phyloP scores from a whole-genome alignment of 1,284 basidiomycete genomes.

The Ceratobasidium sp. region DNA sequence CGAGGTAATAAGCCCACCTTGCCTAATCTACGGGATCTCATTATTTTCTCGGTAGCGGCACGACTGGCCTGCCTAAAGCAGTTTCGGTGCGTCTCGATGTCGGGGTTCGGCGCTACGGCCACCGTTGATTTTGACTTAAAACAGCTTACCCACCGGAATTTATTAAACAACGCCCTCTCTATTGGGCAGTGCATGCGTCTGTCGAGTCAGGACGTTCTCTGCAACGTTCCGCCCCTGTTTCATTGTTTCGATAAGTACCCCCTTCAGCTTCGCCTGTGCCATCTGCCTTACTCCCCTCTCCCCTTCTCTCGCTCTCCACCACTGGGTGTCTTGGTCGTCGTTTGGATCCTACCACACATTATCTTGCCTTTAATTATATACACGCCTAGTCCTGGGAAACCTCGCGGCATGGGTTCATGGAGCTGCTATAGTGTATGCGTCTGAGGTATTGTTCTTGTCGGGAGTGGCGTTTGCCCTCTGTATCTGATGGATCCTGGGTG shows the following conservation, averaged over 20 bases:
- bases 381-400: constrained; percentile 85
- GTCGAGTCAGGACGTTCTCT: constrained; percentile 73
- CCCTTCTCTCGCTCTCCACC: constrained; percentile 10
- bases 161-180: constrained; percentile 82
- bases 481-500: background rate
- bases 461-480: background rate
- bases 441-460: constrained; percentile 58
- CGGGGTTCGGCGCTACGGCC: constrained; percentile 2
- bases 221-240: constrained; percentile 84
- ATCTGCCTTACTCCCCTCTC: constrained; percentile 5
- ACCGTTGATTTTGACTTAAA: background rate
- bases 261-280: background rate
- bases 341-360: constrained; percentile 46
- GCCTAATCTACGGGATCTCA: constrained; percentile 1
- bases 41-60: constrained; percentile 66
- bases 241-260: constrained; percentile 87
- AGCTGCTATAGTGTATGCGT: constrained; percentile 80
- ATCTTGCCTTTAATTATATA: constrained; percentile 3
- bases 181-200: constrained; percentile 80
- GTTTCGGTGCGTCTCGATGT: constrained; percentile 70
- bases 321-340: constrained; percentile 18
- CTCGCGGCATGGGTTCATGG: constrained; percentile 83
- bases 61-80: constrained; percentile 82
- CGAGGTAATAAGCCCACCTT: constrained; percentile 66
- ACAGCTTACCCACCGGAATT: constrained; percentile 80